Evolutionary conservation across 2,329 filamentous ascomycete genomes (phyloP), one percentile per base, ranked within the genome.

Genomic region (Dactylonectria macrodidyma): DNA sequence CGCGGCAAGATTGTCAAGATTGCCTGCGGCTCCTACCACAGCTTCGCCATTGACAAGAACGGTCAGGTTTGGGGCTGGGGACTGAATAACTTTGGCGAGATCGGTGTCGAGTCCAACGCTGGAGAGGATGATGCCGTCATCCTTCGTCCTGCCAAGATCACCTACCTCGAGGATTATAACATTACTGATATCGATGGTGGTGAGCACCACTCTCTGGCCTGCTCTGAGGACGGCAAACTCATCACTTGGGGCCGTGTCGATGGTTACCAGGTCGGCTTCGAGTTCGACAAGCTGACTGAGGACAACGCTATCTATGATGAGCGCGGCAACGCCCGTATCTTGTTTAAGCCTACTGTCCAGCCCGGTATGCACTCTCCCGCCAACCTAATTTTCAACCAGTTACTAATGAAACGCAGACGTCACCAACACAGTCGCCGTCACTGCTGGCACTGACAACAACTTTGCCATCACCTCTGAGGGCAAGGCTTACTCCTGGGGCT

Each of bases 51-150:
- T 54, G 90, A 92, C 80, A 87, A 88, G 65, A 87, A 89, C 14
- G 93, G 91, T 46, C 86, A 88, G 34, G 91, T 95, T 36, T 96
- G 90, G 81, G 89, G 91, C 0, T 97, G 94, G 94, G 94, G 95
- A 26, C 84, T 95, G 34, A 97, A 97, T 86, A 95, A 93, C 81
- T 97, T 93, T 80, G 93, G 92, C 70, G 92, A 97, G 83, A 93
- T 93, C 16, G 94, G 84, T 5, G 89, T 93, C 59, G 84, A 85
- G 58, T 84, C 87, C 59, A 87, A 93, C 65, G 84, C 82, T 41
- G 79, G 84, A 22, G 79, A 81, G 67, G 81, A 85, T 19, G 87
- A 88, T 33, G 91, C 90, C 61, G 93, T 92, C 68, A 88, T 97
- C 58, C 86, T 92, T n/a, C 88, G 89, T 72, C 93, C 94, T 3